These are phyloP conservation scores for Neofusicoccum umdonicola DNA, from an alignment of 2,329 filamentous ascomycete genomes.

Conservation along the genomic window DNA sequence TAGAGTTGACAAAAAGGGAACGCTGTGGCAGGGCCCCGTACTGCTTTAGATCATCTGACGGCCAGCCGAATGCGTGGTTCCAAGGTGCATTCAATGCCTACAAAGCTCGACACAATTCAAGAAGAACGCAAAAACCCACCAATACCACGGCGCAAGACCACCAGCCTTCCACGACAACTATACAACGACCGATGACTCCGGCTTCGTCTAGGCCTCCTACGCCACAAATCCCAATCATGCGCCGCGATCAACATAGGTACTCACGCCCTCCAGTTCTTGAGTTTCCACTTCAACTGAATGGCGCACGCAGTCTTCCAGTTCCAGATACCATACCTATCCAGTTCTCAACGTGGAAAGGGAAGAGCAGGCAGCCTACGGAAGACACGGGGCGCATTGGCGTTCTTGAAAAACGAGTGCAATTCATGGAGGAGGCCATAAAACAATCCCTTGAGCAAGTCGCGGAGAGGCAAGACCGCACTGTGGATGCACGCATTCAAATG, in stretches of 20 bases:
- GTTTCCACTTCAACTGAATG: not conserved
- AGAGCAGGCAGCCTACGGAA: not conserved
- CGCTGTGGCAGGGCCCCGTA: not conserved
- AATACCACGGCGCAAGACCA: not conserved
- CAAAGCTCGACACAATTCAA: not conserved
- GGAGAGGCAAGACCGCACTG: not conserved
- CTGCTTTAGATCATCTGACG: not conserved
- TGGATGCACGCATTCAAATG: not conserved
- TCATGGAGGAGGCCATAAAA: not conserved
- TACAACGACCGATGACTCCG: not conserved
- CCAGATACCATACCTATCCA: not conserved
- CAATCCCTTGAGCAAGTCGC: not conserved
- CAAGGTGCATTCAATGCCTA: not conserved
- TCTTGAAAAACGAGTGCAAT: not conserved
- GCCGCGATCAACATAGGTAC: not conserved
- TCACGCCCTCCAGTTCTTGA: not conserved
- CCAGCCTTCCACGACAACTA: not conserved
- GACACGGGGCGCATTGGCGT: not conserved
- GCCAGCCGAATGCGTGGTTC: not conserved
- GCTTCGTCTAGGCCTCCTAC: not conserved
- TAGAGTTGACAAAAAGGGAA: not conserved
- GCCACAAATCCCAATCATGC: not conserved
- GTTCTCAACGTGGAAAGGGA: not conserved
- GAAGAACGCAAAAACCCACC: not conserved
- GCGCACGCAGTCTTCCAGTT: not conserved